A percentile compares a stretch with the other conserved stretches of the same genome.
Evolutionary conservation across 2,329 filamentous ascomycete species (phyloP).

Genomic region (Pseudogymnoascus sp.): DNA sequence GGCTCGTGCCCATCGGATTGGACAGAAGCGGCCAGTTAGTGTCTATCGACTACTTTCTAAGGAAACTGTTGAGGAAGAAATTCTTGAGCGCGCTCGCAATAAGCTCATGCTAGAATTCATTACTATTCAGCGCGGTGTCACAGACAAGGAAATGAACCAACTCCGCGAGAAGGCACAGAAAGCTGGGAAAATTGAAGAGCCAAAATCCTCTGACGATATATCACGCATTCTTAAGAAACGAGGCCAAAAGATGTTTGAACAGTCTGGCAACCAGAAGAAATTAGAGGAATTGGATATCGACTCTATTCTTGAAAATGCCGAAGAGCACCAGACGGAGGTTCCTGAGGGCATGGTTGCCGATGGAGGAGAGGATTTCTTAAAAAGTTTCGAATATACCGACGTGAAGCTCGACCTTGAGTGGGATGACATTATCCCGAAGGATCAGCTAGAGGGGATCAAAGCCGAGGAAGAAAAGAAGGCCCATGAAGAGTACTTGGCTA

Average conservation of each 20-base stretch:
- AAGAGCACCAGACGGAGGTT: conserved; percentile 93
- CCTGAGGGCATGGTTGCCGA: conserved; percentile 90
- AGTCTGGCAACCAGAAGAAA: conserved; percentile 92
- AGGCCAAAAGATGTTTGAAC: conserved; percentile 99
- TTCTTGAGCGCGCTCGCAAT: conserved; percentile 90
- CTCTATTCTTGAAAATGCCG: conserved; percentile 90
- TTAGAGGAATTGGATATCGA: conserved; percentile 97
- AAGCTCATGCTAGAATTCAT: conserved; percentile 96
- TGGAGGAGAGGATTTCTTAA: conserved; percentile 93
- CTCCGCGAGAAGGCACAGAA: conserved; percentile 67
- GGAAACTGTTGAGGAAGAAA: conserved; percentile 96
- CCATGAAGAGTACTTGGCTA: conserved; percentile 73
- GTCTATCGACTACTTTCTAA: conserved; percentile 96
- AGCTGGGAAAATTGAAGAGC: conserved; percentile 69
- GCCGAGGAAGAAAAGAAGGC: conserved; percentile 78
- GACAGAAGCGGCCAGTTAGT: conserved; percentile 90
- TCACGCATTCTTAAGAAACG: conserved; percentile 93
- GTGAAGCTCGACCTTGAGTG: conserved; percentile 96
- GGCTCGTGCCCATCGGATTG: conserved; percentile 95
- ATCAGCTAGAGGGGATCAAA: conserved; percentile 83
- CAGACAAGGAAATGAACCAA: conserved; percentile 81
- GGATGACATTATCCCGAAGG: conserved; percentile 97
- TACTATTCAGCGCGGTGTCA: conserved; percentile 93
- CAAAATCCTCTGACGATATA: conserved; percentile 87
- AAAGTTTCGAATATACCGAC: conserved; percentile 84